Base-by-base conservation (phyloP, 2,329 filamentous ascomycete genomes). In the Alternaria postmessia region DNA sequence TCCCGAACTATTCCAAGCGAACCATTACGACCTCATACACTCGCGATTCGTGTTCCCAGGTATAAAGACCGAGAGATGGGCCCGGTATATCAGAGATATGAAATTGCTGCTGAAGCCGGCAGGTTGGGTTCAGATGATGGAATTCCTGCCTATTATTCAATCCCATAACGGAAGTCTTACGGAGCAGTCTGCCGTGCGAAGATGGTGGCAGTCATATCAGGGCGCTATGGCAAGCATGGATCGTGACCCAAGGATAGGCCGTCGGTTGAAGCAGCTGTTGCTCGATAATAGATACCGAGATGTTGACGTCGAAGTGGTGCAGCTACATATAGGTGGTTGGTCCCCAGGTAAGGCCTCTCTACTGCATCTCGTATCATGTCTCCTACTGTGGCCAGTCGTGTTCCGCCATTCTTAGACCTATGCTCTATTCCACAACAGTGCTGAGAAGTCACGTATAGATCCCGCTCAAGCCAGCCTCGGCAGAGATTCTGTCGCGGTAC, bases 91-190 rank as follows among this genome's bases (percentile, higher is more conserved):
- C 65, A 82, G 84, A 67, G 94, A 97, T 68, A 91, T 96, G 61
- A 86, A 87, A 66, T 84, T 87, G 22, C 85, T 93, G 9, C 81
- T 94, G 63, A 89, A 87, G 51, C 89, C 88, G 6, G 90, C 89
- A 2, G 93, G 94, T 1, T 97, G 93, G 92, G 86, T 91, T 60
- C 93, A 97, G 73, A 89, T 96, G 85, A 87, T 92, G n/a, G 94
- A 97, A 74, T 86, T 94, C 69, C 93, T 96, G 72, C 90, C 89
- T 76, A 92, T 93, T 65, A 88, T 92, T 26, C 94, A 96, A 76
- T 96, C 92, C 0, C 88, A 94, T 68, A 96, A 92, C 70, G 93
- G 93, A 5, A 88, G 87, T n/a, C 80, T 95, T 68, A 89, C 87
- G 11, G 84, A 89, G 14, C 52, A 74, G 7, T 74, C 76, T 48